Conservation (phyloP, 306 rosid species). For the Pyrus pyrifolia region DNA sequence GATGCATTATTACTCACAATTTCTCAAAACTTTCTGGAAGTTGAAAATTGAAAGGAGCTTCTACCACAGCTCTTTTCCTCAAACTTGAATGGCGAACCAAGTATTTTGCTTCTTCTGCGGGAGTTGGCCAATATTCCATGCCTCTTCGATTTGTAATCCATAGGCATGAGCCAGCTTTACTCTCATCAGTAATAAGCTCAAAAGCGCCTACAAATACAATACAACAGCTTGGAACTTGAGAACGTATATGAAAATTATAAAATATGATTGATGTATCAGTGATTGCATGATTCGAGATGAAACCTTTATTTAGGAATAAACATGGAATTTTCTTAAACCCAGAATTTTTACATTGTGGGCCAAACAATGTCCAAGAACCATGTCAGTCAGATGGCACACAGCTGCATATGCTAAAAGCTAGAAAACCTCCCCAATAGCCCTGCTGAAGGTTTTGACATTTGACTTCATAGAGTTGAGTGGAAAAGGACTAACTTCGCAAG, state of each 20-base stretch:
- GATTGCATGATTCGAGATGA: not conserved
- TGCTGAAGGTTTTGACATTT: conserved; percentile 10
- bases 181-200: conserved; percentile 77
- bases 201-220: conserved; percentile 58
- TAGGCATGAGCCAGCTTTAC: conserved; percentile 85
- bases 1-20: conserved; percentile 48
- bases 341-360: not conserved
- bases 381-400: not conserved
- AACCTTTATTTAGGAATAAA: not conserved
- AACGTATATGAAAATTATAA: conserved; percentile 1
- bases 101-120: conserved; percentile 67
- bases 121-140: conserved; percentile 88
- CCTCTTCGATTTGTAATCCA: conserved; percentile 96
- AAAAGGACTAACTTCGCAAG: not conserved
- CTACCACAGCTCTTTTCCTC: conserved; percentile 18
- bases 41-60: conserved; percentile 35
- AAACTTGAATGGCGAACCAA: conserved; percentile 18
- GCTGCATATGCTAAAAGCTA: not conserved
- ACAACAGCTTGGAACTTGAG: conserved; percentile 16
- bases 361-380: not conserved
- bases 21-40: conserved; percentile 74
- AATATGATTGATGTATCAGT: not conserved
- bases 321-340: not conserved
- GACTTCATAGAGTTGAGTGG: conserved; percentile 1
- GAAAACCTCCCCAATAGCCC: conserved; percentile 11